Evolutionary conservation across 192 early-diverging fungal genomes (phyloP).

Genomic region (Coemansia sp.): DNA sequence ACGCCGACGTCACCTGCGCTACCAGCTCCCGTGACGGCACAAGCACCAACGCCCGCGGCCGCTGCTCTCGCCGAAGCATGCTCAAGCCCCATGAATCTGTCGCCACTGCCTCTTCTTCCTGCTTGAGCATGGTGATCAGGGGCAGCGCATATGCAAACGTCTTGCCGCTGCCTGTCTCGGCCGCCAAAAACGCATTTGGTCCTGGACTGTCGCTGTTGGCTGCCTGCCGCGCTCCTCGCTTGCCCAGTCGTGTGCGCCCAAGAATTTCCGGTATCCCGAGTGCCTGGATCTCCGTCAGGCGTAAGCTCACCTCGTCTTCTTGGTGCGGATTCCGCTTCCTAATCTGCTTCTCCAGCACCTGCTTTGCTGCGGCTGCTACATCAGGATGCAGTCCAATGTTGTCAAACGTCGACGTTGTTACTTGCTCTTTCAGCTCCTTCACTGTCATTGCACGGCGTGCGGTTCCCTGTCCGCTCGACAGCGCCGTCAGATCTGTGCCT

Average conservation of each 20-base stretch:
- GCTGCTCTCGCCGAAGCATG: conserved; percentile 63
- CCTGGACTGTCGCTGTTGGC: conserved; percentile 13
- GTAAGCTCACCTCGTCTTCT: conserved; percentile 35
- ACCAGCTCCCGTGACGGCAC: conserved; percentile 90
- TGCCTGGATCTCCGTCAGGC: conserved; percentile 83
- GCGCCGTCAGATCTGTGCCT: conserved; percentile 34
- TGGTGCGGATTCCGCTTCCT: background rate
- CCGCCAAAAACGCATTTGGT: conserved; percentile 69
- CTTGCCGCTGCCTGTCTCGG: conserved; percentile 92
- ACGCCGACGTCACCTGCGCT: conserved; percentile 68
- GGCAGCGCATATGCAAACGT: conserved; percentile 86
- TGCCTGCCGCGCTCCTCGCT: conserved; percentile 6
- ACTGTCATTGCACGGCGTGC: conserved; percentile 3
- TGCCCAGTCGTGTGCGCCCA: conserved; percentile 18
- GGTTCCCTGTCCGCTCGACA: conserved; percentile 8
- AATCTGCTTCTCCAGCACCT: conserved; percentile 27
- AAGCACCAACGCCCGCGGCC: conserved; percentile 81
- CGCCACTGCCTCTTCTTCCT: conserved; percentile 38
- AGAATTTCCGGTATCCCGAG: conserved; percentile 75
- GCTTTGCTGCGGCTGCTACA: conserved; percentile 51
- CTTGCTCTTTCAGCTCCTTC: conserved; percentile 22
- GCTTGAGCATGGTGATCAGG: conserved; percentile 74
- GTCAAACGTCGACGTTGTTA: conserved; percentile 53
- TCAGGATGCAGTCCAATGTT: conserved; percentile 62
- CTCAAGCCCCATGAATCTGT: background rate